These are phyloP conservation scores for Xylariaceae sp. DNA, from an alignment of 2,329 filamentous ascomycete genomes.

Conservation along the genomic window DNA sequence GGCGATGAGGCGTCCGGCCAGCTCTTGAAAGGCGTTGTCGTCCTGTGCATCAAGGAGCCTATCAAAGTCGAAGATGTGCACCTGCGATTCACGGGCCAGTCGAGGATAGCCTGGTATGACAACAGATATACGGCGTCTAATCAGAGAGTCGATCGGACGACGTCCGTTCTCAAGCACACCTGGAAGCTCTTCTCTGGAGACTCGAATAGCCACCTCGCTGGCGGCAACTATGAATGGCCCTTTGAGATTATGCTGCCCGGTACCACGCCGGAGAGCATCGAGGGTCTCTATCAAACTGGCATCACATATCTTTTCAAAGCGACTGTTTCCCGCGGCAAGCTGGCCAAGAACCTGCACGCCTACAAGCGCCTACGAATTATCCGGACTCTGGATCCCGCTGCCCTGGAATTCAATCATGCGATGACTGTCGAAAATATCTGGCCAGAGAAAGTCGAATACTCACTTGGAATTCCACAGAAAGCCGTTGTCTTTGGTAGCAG, in stretches of 20 bases:
- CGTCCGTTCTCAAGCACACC: conserved; percentile 60
- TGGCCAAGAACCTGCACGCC: conserved; percentile 78
- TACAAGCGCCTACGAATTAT: conserved; percentile 75
- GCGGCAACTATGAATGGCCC: conserved; percentile 79
- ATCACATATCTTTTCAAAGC: conserved; percentile 90
- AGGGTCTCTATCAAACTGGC: conserved; percentile 79
- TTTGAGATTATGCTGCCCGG: conserved; percentile 72
- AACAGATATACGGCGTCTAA: conserved; percentile 45
- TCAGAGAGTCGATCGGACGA: conserved; percentile 54
- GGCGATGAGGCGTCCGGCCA: conserved; percentile 73
- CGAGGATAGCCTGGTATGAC: conserved; percentile 59
- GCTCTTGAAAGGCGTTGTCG: conserved; percentile 65
- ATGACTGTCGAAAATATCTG: conserved; percentile 97
- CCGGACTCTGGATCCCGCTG: conserved; percentile 68
- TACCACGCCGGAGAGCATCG: conserved; percentile 75
- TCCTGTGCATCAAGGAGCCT: conserved; percentile 65
- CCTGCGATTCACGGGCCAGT: conserved; percentile 64
- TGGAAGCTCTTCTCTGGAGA: conserved; percentile 63
- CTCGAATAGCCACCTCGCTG: conserved; percentile 53
- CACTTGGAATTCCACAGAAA: conserved; percentile 87
- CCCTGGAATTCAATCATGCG: conserved; percentile 73
- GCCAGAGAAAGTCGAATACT: conserved; percentile 97
- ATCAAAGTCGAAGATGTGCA: conserved; percentile 69
- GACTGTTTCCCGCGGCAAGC: conserved; percentile 78
- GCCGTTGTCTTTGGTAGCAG: conserved; percentile 90